These are phyloP conservation scores for Pythium aquatile DNA, from an alignment of 352 stramenopile species.

Conservation along the genomic window DNA sequence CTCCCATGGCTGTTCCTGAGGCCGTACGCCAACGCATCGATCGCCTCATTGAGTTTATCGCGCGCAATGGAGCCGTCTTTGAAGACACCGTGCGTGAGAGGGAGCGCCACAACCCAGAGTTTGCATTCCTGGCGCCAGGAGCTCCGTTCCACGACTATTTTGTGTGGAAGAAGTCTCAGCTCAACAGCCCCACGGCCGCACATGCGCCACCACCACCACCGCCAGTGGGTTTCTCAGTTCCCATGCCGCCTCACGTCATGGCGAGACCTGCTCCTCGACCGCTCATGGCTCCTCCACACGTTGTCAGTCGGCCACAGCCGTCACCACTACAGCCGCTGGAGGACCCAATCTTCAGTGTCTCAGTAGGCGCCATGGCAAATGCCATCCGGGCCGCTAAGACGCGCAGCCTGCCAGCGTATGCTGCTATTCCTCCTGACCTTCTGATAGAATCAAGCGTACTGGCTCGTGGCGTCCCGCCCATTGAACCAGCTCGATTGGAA, in stretches of 20 bases:
- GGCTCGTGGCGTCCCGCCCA: conserved; percentile 28
- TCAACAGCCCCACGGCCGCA: background rate
- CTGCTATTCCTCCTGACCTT: conserved; percentile 39
- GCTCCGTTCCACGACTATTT: conserved; percentile 55
- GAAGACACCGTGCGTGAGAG: conserved; percentile 43
- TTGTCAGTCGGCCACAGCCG: background rate
- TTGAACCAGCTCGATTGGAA: conserved; percentile 52
- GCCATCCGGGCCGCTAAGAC: conserved; percentile 41
- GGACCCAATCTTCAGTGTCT: conserved; percentile 17
- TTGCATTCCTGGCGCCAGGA: conserved; percentile 45
- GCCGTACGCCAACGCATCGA: conserved; percentile 54
- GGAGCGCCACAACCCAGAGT: conserved; percentile 54
- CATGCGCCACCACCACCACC: background rate
- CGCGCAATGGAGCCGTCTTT: conserved; percentile 53
- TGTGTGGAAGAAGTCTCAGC: conserved; percentile 46
- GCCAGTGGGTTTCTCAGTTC: background rate
- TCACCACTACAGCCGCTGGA: background rate
- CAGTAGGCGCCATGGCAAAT: conserved; percentile 53
- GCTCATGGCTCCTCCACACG: conserved; percentile 6
- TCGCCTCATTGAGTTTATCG: conserved; percentile 56
- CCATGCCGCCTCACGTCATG: background rate
- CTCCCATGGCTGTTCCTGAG: conserved; percentile 29
- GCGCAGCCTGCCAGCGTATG: conserved; percentile 39
- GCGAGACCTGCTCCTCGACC: background rate
- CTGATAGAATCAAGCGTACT: conserved; percentile 13